Evolutionary conservation across 164 flowering plant genomes (phyloP).

Genomic region (Stephania cephalantha): DNA sequence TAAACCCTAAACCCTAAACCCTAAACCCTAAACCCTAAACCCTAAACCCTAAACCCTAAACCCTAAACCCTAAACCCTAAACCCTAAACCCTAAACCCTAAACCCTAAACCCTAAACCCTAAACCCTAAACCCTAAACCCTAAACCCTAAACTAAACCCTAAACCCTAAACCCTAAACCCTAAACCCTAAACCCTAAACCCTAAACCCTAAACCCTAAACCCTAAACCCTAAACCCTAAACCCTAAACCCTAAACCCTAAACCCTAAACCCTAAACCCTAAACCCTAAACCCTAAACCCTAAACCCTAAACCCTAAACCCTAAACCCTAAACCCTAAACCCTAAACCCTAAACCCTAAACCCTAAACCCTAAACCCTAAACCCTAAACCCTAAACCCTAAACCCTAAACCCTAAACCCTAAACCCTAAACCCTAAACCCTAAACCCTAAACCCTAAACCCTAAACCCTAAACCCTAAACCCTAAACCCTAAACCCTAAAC

Average conservation of each 20-base stretch:
- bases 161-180: slow-evolving; percentile 8
- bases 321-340: slow-evolving; percentile 11
- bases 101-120: slow-evolving; percentile 19
- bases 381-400: slow-evolving; percentile 10
- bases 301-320: background rate
- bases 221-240: slow-evolving; percentile 5
- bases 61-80: slow-evolving; percentile 16
- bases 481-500: slow-evolving; percentile 12
- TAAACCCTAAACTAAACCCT: slow-evolving; percentile 13
- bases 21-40: slow-evolving; percentile 15
- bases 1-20: slow-evolving; percentile 16
- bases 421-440: slow-evolving; percentile 13
- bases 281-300: slow-evolving; percentile 5
- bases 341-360: slow-evolving; percentile 9
- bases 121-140: slow-evolving; percentile 16
- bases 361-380: background rate
- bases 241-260: slow-evolving; percentile 8
- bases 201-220: no score
- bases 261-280: slow-evolving; percentile 3
- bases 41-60: slow-evolving; percentile 14
- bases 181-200: slow-evolving; percentile 14
- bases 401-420: slow-evolving; percentile 10
- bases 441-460: slow-evolving; percentile 19
- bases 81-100: slow-evolving; percentile 15
- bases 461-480: slow-evolving; percentile 17